phyloP scores from a whole-genome alignment of 805 yeast species.

The Candida hungchunana region DNA sequence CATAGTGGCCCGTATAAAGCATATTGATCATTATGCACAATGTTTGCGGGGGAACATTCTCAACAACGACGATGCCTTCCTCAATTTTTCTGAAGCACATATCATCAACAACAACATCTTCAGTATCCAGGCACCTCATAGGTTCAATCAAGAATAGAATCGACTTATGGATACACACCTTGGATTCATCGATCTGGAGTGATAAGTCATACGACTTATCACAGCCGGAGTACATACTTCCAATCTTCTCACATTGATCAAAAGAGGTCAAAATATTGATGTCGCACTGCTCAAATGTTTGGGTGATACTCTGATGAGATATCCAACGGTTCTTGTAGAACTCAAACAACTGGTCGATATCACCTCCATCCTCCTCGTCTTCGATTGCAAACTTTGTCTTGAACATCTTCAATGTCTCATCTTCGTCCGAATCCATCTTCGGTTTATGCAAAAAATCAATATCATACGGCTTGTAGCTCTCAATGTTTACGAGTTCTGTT shows the following conservation, averaged over 20 bases:
- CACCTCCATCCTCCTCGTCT: constrained; percentile 5
- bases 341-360: constrained; percentile 18
- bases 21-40: constrained; percentile 42
- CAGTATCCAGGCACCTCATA: constrained; percentile 30
- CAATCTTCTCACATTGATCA: constrained; percentile 10
- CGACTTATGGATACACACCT: constrained; percentile 29
- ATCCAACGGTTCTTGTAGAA: constrained; percentile 24
- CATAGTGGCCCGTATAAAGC: constrained; percentile 43
- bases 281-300: constrained; percentile 13
- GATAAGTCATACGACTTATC: constrained; percentile 34
- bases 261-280: constrained; percentile 3
- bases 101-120: constrained; percentile 20
- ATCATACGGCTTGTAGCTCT: constrained; percentile 8
- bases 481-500: constrained; percentile 13
- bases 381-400: constrained; percentile 9
- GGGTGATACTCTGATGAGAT: constrained; percentile 9
- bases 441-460: constrained; percentile 21
- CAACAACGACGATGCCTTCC: constrained; percentile 23
- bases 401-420: constrained; percentile 10
- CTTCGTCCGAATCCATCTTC: constrained; percentile 9
- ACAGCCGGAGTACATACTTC: constrained; percentile 1
- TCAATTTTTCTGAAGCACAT: constrained; percentile 10
- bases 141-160: constrained; percentile 10
- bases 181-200: constrained; percentile 27
- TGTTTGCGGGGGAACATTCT: constrained; percentile 18